Evolutionary conservation across 495 filamentous ascomycete genomes (phyloP), one percentile per base, ranked within the genome.

Genomic region (Tuber microsphaerosporum): DNA sequence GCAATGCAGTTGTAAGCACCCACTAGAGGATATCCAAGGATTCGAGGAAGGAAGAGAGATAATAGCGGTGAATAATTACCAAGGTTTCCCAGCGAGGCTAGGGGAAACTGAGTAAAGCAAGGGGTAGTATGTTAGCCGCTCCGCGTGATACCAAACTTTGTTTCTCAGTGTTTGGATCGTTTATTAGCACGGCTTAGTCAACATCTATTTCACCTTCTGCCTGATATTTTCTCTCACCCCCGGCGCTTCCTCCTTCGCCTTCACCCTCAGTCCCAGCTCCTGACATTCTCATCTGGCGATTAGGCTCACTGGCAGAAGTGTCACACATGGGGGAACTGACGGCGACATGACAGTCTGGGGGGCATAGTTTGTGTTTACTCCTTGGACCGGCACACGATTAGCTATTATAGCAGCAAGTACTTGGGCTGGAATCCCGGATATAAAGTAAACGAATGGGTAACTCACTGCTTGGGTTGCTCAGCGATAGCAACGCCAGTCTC

Each of bases 401-500:
- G 34, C 34, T 37, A 37, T 37, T 37, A 37, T 37, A 37, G 2
- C 8, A 20, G 20, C 20, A 48, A 48, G 5, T 48, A 22, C 19
- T 48, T 7, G 37, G 46, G 0, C 16, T 22, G 20, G 46, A 22
- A 51, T 22, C 8, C 20, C 20, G 2, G 4, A 6, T 22, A 22
- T 7, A 51, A 17, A 7, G 46, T 51, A 20, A 2, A n/a, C 1
- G 48, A n/a, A 51, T 2, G 22, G 8, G n/a, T 10, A n/a, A n/a
- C 48, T 51, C 48, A 51, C 48, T 2, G 20, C 20, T 10, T 9
- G 48, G 1, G 22, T n/a, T 51, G 48, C 9, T n/a, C 48, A 0
- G 20, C 8, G 1, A n/a, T 51, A 20, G 2, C 22, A 1, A 20
- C 6, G 0, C 0, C 0, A 20, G 22, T n/a, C 22, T 10, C 20